Evolutionary conservation across 805 yeast species (phyloP), one percentile per base, ranked within the genome.

Genomic region (Ogataea neopini): DNA sequence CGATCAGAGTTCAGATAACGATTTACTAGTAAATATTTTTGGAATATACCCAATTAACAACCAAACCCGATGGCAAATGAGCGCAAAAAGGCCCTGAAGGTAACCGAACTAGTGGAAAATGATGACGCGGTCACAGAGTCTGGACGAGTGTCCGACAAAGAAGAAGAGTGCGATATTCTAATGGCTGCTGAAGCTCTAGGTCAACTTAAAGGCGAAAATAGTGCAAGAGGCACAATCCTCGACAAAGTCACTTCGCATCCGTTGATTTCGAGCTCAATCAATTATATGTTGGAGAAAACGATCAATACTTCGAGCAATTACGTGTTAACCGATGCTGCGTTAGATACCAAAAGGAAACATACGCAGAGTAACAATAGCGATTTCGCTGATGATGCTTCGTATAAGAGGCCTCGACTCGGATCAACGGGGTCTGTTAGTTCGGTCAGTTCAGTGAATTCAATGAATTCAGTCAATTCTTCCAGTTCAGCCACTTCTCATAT

Each of bases 191-290:
- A 63, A 34, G 69, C 68, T 0, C 48, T 66, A 4, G 68, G 62
- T 7, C 58, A 63, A 44, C 52, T 66, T 15, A 61, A 51, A 35
- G 50, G 52, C 40, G 43, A 13, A 17, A 42, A 15, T 25, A 25
- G 14, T 36, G 14, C 23, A 28, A 43, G 40, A 19, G 26, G 42
- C 8, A 50, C 70, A 2, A 61, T 69, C n/a, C 51, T 68, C 20
- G 68, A 66, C 44, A 68, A 66, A 49, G 67, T 69, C 28, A 63
- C 70, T 2, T 59, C 71, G 0, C 67, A 68, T 49, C 73, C 73
- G 1, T 44, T 69, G 6, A 69, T 69, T 1, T 64, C 72, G 4
- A 61, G 59, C 38, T 66, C 72, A 0, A 66, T 69, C 47, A 65
- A 58, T 40, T 67, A 65, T 45, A 68, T 69, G 59, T 52, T 68